These are phyloP conservation scores for Leucoagaricus sp. DNA, from an alignment of 1,284 basidiomycete species.

Conservation along the genomic window DNA sequence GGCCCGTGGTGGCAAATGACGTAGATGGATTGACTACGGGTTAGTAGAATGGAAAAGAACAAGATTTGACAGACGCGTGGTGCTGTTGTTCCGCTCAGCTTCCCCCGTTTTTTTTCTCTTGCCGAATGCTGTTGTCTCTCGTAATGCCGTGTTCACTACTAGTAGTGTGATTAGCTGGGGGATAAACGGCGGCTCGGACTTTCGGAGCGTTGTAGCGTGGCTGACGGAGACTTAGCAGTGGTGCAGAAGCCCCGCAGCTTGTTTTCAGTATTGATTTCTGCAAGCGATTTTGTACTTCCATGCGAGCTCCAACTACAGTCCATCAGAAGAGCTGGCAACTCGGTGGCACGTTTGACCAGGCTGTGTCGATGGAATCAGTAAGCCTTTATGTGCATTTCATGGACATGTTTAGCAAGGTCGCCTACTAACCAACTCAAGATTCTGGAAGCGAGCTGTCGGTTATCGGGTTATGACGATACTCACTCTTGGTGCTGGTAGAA, in stretches of 20 bases:
- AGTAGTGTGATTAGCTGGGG: background rate
- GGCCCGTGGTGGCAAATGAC: constrained; percentile 6
- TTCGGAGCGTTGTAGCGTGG: constrained; percentile 4
- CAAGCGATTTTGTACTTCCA: background rate
- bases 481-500: background rate
- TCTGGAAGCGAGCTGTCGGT: background rate
- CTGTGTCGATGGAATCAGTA: background rate
- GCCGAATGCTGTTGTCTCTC: constrained; percentile 1
- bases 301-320: background rate
- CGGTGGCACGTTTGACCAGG: background rate
- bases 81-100: constrained; percentile 2
- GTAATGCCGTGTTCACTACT: constrained; percentile 4
- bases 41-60: constrained; percentile 14
- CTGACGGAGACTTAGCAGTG: background rate
- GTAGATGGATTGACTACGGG: constrained; percentile 1
- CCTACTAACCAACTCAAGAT: background rate
- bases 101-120: background rate
- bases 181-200: constrained; percentile 1
- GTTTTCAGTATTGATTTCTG: background rate
- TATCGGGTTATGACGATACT: background rate
- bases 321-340: background rate
- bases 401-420: background rate
- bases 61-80: background rate
- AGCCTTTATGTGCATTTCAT: background rate
- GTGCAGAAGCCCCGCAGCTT: background rate